Conservation (phyloP, 805 yeast genomes). For the Lachancea nothofagi region DNA sequence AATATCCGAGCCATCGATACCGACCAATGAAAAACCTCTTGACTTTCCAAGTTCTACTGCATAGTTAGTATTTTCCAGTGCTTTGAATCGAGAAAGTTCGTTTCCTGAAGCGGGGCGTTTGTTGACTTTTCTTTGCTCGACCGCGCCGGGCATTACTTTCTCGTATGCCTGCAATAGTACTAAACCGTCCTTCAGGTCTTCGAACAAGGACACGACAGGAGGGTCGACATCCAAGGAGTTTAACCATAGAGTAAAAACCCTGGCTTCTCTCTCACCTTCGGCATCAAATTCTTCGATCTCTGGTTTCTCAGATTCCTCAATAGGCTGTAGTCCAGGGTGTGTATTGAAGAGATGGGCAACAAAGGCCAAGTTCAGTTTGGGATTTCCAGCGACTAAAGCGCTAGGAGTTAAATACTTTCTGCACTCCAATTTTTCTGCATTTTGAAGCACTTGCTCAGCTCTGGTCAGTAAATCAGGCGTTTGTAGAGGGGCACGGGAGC, state of each 20-base stretch:
- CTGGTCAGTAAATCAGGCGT: conserved; percentile 67
- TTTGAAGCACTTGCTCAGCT: conserved; percentile 78
- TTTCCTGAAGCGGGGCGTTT: conserved; percentile 70
- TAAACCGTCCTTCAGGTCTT: conserved; percentile 90
- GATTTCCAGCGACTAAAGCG: conserved; percentile 91
- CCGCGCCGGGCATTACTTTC: conserved; percentile 91
- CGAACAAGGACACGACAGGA: conserved; percentile 83
- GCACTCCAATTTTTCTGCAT: conserved; percentile 88
- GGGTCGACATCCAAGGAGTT: conserved; percentile 96
- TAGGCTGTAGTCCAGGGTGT: conserved; percentile 93
- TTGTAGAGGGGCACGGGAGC: conserved; percentile 79
- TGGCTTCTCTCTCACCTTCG: conserved; percentile 98
- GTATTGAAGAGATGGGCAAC: conserved; percentile 97
- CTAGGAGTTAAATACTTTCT: conserved; percentile 93
- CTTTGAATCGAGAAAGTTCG: conserved; percentile 86
- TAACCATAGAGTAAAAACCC: conserved; percentile 96
- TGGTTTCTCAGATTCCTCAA: conserved; percentile 83
- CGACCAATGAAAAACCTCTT: conserved; percentile 87
- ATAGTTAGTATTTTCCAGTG: conserved; percentile 94
- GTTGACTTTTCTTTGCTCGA: conserved; percentile 72
- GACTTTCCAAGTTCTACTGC: conserved; percentile 96
- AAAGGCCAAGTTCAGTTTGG: conserved; percentile 92
- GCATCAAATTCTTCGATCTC: conserved; percentile 98
- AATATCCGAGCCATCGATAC: conserved; percentile 97
- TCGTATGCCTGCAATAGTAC: conserved; percentile 88